Conservation (phyloP, 208 protist species). For the Crithidia brevicula region DNA sequence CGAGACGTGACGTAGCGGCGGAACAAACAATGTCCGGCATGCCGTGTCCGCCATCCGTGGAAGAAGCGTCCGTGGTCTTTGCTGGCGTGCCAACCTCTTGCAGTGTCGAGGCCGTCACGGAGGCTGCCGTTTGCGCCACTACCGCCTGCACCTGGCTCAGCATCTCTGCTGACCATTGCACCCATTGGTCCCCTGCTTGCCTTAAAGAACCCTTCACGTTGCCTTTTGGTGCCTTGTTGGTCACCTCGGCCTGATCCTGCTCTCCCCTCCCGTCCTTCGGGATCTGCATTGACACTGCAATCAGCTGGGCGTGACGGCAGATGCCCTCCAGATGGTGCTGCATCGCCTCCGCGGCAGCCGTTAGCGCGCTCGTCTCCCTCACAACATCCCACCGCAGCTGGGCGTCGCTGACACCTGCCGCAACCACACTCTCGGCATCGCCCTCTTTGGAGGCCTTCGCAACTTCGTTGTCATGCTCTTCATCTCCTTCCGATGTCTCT, state of each 20-base stretch:
- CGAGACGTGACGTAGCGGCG: too few relatives aligned
- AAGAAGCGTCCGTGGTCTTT: too few relatives aligned
- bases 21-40: too few relatives aligned
- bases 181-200: neutral
- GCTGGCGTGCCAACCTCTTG: neutral
- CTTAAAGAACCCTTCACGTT: neutral
- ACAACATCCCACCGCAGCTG: conserved; percentile 19
- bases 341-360: conserved; percentile 14
- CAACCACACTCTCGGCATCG: conserved; percentile 3
- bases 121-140: neutral
- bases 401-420: neutral
- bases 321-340: conserved; percentile 9
- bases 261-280: neutral
- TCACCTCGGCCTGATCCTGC: neutral
- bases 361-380: conserved; percentile 25
- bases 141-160: neutral
- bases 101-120: neutral
- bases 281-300: neutral
- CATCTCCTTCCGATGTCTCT: too few relatives aligned
- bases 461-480: neutral
- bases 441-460: neutral
- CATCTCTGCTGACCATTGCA: neutral
- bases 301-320: conserved; percentile 12
- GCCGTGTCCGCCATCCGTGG: too few relatives aligned
- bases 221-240: neutral